Base-by-base conservation (phyloP, 441 rosid species). In the Populus tomentosa region DNA sequence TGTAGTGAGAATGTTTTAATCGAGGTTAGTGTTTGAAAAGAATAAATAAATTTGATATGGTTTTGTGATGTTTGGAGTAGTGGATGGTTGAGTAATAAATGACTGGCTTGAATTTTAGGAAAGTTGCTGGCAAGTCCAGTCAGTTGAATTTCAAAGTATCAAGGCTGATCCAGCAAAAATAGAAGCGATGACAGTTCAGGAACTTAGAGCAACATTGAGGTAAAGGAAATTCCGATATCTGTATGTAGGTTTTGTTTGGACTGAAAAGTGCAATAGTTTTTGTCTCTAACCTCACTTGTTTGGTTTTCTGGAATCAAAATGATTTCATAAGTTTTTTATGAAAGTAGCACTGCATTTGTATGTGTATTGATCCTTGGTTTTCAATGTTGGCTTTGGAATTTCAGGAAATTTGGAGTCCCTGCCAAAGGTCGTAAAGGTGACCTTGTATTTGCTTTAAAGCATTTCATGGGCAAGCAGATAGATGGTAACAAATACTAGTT, bases 401-500 rank as follows among this genome's bases (percentile, higher is more conserved):
- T 35, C 84, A 95, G 98, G 94, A 83, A 81, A 77, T 77, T 82
- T 80, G 97, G 98, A 65, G 62, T 90, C 78, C 88, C 98, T 64
- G 87, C 88, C 69, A 91, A 87, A 85, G 98, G 98, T 75, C 84
- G 87, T 61, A 95, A 93, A 84, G 73, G 63, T 18, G 92, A 90
- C 46, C 95, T 93, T 64, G 83, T 95, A 71, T 86, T 90, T 72
- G 85, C 96, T 79, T 84, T 93, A 76, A 89, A 85, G 86, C 67
- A 78, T 83, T 90, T 85, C 75, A 59, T 87, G 82, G 86, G 82
- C 72, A 81, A 83, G 70, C 82, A 82, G 73, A 74, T 74, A 59
- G 82, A 81, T 10, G 98, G 98, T 92, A 87, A 69, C 74, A 75
- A n/a, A 59, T 28, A 26, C 70, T 62, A 30, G 32, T 30, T 23